These are phyloP conservation scores for Umbelopsis ramanniana DNA, from an alignment of 192 early-diverging fungal genomes.

Conservation along the genomic window DNA sequence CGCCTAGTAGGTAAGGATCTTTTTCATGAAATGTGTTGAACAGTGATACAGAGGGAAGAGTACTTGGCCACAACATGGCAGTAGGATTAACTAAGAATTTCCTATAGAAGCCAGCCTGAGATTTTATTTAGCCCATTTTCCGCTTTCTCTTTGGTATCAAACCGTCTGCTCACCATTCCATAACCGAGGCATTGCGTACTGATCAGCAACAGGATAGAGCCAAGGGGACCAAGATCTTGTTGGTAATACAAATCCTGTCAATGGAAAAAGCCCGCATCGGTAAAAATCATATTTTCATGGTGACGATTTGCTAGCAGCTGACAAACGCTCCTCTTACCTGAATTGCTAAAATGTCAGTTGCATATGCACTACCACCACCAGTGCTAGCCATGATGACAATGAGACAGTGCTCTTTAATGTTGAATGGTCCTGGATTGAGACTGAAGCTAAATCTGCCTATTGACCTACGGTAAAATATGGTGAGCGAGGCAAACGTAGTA, in stretches of 20 bases:
- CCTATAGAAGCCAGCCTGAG: slow-evolving; percentile 27
- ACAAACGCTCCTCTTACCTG: background rate
- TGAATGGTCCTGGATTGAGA: slow-evolving; percentile 53
- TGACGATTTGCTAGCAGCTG: background rate
- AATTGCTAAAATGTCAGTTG: slow-evolving; percentile 39
- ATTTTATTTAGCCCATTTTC: background rate
- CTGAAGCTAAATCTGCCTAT: slow-evolving; percentile 7
- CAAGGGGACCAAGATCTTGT: slow-evolving; percentile 21
- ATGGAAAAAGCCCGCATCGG: background rate
- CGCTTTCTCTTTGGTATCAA: background rate
- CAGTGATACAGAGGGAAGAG: slow-evolving; percentile 28
- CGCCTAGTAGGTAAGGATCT: background rate
- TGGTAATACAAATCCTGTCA: slow-evolving; percentile 47
- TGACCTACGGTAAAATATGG: background rate
- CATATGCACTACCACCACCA: slow-evolving; percentile 46
- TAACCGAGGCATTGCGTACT: slow-evolving; percentile 38
- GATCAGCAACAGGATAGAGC: slow-evolving; percentile 30
- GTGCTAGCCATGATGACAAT: slow-evolving; percentile 51
- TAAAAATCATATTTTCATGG: background rate
- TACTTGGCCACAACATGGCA: slow-evolving; percentile 25
- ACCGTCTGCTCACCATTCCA: slow-evolving; percentile 26
- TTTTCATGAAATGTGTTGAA: slow-evolving; percentile 31
- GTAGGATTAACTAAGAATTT: slow-evolving; percentile 21
- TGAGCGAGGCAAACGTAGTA: background rate
- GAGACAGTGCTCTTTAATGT: slow-evolving; percentile 53